These are phyloP conservation scores for Knufia fluminis DNA, from an alignment of 2,329 filamentous ascomycete species.

Conservation along the genomic window DNA sequence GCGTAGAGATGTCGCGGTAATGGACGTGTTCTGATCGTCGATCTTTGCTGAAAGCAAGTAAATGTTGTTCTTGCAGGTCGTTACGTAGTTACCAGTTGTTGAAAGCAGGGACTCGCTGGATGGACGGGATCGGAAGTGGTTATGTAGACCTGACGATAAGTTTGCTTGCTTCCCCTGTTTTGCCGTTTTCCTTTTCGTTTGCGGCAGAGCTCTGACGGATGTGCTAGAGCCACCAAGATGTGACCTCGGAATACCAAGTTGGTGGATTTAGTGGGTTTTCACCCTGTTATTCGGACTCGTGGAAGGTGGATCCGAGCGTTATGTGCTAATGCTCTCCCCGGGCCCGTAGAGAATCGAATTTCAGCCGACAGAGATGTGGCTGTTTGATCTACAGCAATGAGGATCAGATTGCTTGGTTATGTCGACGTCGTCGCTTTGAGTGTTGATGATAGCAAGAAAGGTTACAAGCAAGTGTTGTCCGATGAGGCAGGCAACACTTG, in stretches of 20 bases:
- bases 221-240: slow-evolving; percentile 1
- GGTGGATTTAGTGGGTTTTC: slow-evolving; percentile 6
- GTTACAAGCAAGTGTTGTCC: not conserved
- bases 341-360: slow-evolving; percentile 3
- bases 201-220: slow-evolving; percentile 4
- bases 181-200: slow-evolving; percentile 4
- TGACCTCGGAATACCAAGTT: slow-evolving; percentile 5
- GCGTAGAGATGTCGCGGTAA: slow-evolving; percentile 22
- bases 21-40: slow-evolving; percentile 12
- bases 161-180: not conserved
- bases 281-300: slow-evolving; percentile 1
- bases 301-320: slow-evolving; percentile 8
- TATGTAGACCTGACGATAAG: slow-evolving; percentile 4
- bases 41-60: not conserved
- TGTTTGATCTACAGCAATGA: slow-evolving; percentile 5
- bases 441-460: not conserved
- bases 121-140: not conserved
- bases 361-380: not conserved
- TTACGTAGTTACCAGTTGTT: not conserved
- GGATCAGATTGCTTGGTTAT: not conserved
- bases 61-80: not conserved
- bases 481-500: slow-evolving; percentile 5
- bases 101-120: not conserved
- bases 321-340: slow-evolving; percentile 5
- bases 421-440: not conserved